A percentile compares a stretch with the other conserved stretches of the same genome.
These are phyloP conservation scores for Moelleriella libera DNA, from an alignment of 2,329 filamentous ascomycete species.

Conservation along the genomic window DNA sequence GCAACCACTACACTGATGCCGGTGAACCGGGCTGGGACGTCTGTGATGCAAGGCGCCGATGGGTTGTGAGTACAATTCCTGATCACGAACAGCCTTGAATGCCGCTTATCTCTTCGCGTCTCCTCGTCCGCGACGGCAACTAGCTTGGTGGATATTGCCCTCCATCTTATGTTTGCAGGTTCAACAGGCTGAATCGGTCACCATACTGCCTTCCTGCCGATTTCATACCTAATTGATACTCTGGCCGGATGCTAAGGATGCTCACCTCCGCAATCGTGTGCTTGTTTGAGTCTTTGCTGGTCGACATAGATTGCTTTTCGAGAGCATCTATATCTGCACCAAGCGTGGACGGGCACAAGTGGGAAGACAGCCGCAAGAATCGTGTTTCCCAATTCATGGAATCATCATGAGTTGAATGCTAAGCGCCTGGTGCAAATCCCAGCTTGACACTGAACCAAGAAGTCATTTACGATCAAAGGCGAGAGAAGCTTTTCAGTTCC, in stretches of 20 bases:
- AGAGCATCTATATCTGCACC: no score
- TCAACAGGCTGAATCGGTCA: background rate
- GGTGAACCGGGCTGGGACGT: constrained; percentile 15
- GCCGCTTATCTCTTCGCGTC: background rate
- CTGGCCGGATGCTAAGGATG: no score
- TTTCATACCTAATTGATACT: background rate
- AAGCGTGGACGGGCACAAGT: no score
- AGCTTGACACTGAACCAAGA: no score
- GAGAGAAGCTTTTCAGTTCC: no score
- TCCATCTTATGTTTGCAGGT: background rate
- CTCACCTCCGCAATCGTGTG: background rate
- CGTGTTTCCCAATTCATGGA: no score
- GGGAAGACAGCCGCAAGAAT: no score
- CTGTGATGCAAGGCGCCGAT: constrained; percentile 15
- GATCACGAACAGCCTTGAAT: background rate
- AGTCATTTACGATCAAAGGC: no score
- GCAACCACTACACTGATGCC: constrained; percentile 9
- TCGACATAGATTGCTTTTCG: no score
- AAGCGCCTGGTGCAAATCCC: no score
- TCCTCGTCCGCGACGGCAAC: background rate
- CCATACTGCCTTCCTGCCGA: background rate
- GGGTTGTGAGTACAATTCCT: constrained; percentile 16
- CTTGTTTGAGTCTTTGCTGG: no score
- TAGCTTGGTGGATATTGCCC: background rate
- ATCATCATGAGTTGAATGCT: no score